These are phyloP conservation scores for Fraxinus albicans DNA, from an alignment of 305 asterid genomes.

Conservation along the genomic window DNA sequence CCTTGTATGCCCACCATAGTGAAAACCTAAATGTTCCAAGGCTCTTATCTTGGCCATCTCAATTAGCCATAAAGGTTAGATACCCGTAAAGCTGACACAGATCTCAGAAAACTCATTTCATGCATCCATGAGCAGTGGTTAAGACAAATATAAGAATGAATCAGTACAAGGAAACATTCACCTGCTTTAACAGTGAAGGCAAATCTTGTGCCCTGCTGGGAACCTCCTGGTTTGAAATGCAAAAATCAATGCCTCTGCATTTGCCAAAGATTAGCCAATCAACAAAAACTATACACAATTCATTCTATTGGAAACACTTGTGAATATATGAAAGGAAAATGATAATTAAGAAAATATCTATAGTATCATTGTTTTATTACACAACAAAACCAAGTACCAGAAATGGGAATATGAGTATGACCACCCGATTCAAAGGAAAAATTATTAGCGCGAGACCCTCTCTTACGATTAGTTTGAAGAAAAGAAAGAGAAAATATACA, in stretches of 20 bases:
- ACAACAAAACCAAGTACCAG: background rate
- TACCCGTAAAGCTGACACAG: conserved; percentile 6
- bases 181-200: conserved; percentile 71
- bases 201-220: conserved; percentile 56
- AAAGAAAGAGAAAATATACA: background rate
- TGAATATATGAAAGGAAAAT: background rate
- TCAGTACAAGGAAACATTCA: conserved; percentile 24
- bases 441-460: background rate
- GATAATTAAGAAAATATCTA: background rate
- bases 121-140: background rate
- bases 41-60: conserved; percentile 6
- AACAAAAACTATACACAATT: conserved; percentile 10
- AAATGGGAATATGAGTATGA: background rate
- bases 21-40: conserved; percentile 2
- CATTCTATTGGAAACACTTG: conserved; percentile 8
- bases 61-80: conserved; percentile 2
- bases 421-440: background rate
- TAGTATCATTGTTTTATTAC: conserved; percentile 10
- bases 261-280: conserved; percentile 5
- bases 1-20: conserved; percentile 11
- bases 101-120: background rate
- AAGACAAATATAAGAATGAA: background rate
- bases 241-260: conserved; percentile 82
- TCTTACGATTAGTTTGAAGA: background rate
- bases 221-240: conserved; percentile 59